Conservation (phyloP, 169 alveolate species). For the Amoebophrya sp. region DNA sequence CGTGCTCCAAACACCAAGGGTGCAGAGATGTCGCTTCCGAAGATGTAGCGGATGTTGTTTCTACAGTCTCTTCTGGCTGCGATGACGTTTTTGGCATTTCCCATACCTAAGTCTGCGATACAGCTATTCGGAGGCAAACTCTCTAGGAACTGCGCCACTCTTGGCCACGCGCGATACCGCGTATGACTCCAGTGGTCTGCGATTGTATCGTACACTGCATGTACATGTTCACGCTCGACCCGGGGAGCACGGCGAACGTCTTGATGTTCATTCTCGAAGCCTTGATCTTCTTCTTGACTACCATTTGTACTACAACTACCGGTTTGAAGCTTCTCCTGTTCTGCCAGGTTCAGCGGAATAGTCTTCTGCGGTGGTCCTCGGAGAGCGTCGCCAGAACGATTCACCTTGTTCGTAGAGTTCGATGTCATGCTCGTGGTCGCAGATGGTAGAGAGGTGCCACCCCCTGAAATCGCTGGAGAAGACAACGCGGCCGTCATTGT, state of each 20-base stretch:
- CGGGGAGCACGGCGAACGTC: neutral
- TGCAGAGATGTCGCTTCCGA: constrained; percentile 40
- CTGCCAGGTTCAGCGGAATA: neutral
- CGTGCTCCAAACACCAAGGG: constrained; percentile 28
- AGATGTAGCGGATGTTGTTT: constrained; percentile 51
- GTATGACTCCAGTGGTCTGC: constrained; percentile 29
- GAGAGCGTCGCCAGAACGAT: neutral
- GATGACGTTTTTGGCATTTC: constrained; percentile 87
- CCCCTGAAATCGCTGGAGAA: too few relatives aligned
- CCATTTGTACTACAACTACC: neutral
- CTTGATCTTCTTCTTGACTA: neutral
- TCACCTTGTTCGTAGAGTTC: neutral
- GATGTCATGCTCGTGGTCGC: too few relatives aligned
- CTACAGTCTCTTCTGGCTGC: constrained; percentile 42
- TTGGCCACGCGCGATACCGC: constrained; percentile 23
- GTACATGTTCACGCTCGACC: neutral
- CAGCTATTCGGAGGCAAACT: neutral
- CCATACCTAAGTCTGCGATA: constrained; percentile 88
- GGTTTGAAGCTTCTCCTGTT: too few relatives aligned
- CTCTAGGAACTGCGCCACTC: neutral
- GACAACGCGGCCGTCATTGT: too few relatives aligned
- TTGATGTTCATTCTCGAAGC: neutral
- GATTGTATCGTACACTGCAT: constrained; percentile 21
- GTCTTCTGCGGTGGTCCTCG: neutral
- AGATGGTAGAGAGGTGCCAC: too few relatives aligned